Conservation (phyloP, 495 filamentous ascomycete genomes). For the Tuber magnatum region DNA sequence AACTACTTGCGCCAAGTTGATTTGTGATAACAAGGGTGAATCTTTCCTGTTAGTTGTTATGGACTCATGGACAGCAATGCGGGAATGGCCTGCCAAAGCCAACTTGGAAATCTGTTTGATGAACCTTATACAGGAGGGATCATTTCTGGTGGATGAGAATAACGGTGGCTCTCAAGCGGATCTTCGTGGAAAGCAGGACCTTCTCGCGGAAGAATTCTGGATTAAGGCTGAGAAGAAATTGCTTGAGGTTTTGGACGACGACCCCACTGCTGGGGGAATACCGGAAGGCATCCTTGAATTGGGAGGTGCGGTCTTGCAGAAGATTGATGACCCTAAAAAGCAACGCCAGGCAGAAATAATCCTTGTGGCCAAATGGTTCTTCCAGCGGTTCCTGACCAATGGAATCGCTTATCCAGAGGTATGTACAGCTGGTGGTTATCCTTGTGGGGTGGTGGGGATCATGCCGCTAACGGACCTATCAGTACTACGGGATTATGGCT, state of each 20-base stretch:
- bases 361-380: slow-evolving; percentile 85
- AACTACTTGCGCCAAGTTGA: slow-evolving; percentile 73
- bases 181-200: slow-evolving; percentile 48
- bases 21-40: slow-evolving; percentile 54
- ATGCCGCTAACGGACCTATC: slow-evolving; percentile 38
- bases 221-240: slow-evolving; percentile 68
- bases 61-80: slow-evolving; percentile 75
- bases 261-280: slow-evolving; percentile 66
- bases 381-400: slow-evolving; percentile 74
- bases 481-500: slow-evolving; percentile 79
- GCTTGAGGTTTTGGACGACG: slow-evolving; percentile 78
- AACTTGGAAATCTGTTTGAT: slow-evolving; percentile 91
- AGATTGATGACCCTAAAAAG: slow-evolving; percentile 61
- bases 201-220: slow-evolving; percentile 85
- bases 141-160: slow-evolving; percentile 72
- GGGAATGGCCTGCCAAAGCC: slow-evolving; percentile 78
- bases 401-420: slow-evolving; percentile 86
- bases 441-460: background rate
- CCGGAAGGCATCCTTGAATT: slow-evolving; percentile 76
- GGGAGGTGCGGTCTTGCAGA: slow-evolving; percentile 70
- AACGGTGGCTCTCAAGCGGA: slow-evolving; percentile 41
- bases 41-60: slow-evolving; percentile 64
- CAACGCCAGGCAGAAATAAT: slow-evolving; percentile 67
- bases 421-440: slow-evolving; percentile 35
- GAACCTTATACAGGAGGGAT: slow-evolving; percentile 84